Base-by-base conservation (phyloP, 371 early-diverging fungal species). In the Mortierella sp. region DNA sequence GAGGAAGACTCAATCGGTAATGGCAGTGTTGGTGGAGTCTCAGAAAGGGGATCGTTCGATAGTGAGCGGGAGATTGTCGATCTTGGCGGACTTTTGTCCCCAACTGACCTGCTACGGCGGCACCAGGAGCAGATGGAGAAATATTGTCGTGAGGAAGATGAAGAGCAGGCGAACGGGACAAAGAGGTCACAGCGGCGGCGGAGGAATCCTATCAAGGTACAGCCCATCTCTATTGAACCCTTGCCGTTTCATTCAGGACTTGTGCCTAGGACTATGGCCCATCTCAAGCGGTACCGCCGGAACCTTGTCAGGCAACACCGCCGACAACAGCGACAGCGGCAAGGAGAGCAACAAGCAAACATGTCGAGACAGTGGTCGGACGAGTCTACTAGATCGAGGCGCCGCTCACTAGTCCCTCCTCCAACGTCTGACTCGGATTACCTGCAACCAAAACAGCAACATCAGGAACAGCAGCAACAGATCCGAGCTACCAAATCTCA, bases 181-280 rank as follows among this genome's bases (percentile, higher is more conserved):
- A 6, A 24, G 43, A 8, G 34, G 31, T 21, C 5, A 40, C 72
- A 44, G 6, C 46, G 75, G 3, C 78, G 75, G 13, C 76, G 67
- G 34, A 19, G 82, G 5, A 85, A 85, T 24, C 86, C 86, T 6
- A 67, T 57, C 76, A 85, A 74, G 44, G 79, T 85, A 9, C 86
- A 85, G 28, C 86, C 86, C 0, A 59, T 85, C 14, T 85, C 86
- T 16, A 44, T 85, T 0, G 86, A 85, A 54, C 86, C 86, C 0
- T 46, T 85, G 24, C 81, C 86, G 8, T 85, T 85, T 46, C 82
- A 81, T 71, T 40, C 73, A 14, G 86, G 81, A 16, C 74, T 85
- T 40, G 86, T 85, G 1, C 86, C 86, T 1, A 37, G 86, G 50
- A 85, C 82, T 9, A 5, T 69, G 43, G 44, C 69, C 5, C 73